These are phyloP conservation scores for Cladophialophora chaetospira DNA, from an alignment of 2,329 filamentous ascomycete genomes.

Conservation along the genomic window DNA sequence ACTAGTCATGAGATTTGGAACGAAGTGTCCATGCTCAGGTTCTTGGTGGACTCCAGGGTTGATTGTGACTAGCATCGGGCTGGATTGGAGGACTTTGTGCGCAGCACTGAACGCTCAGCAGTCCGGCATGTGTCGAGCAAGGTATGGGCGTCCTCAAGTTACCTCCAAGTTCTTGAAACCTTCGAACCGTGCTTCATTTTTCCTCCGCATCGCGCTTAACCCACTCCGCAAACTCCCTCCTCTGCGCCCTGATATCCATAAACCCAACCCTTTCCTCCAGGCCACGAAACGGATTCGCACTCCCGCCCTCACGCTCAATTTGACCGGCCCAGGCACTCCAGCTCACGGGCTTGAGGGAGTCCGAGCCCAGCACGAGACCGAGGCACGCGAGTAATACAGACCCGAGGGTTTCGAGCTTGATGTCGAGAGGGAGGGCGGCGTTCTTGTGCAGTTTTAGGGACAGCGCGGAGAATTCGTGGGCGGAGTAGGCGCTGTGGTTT, in stretches of 20 bases:
- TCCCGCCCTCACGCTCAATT: constrained; percentile 68
- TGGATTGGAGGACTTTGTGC: too few relatives aligned
- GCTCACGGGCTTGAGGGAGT: constrained; percentile 80
- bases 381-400: constrained; percentile 79
- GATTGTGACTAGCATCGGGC: too few relatives aligned
- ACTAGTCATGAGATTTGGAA: too few relatives aligned
- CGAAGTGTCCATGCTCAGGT: too few relatives aligned
- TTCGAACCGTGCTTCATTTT: constrained; percentile 18
- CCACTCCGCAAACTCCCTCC: constrained; percentile 79
- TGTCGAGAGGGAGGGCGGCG: constrained; percentile 72
- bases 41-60: too few relatives aligned
- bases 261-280: constrained; percentile 83
- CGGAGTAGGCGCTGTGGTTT: constrained; percentile 80
- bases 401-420: constrained; percentile 80
- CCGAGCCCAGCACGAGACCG: constrained; percentile 77
- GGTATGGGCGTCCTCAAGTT: too few relatives aligned
- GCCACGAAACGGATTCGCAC: constrained; percentile 75
- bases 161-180: too few relatives aligned
- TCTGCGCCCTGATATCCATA: constrained; percentile 76
- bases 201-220: constrained; percentile 45
- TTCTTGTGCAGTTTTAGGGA: constrained; percentile 35
- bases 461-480: constrained; percentile 83
- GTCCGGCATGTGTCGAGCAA: too few relatives aligned
- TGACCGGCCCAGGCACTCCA: constrained; percentile 77
- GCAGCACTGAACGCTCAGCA: too few relatives aligned